Conservation (phyloP, 495 filamentous ascomycete species). For the Trypethelium eluteriae region DNA sequence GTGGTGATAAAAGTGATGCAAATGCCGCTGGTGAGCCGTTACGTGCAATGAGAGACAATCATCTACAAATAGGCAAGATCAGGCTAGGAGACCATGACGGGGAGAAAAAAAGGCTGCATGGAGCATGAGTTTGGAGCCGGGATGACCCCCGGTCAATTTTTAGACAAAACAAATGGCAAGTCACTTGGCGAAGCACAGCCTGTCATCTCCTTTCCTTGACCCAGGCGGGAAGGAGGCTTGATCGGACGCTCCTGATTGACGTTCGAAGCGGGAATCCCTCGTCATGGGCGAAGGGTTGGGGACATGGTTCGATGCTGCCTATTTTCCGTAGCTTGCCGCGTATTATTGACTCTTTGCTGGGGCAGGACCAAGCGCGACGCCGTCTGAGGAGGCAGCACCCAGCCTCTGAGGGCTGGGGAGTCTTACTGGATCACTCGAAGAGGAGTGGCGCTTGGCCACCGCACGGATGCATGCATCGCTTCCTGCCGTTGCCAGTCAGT, state of each 20-base stretch:
- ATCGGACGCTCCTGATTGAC: slow-evolving; percentile 3
- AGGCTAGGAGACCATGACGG: slow-evolving; percentile 5
- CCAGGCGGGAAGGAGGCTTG: slow-evolving; percentile 6
- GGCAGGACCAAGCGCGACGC: slow-evolving; percentile 7
- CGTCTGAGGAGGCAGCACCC: slow-evolving; percentile 3
- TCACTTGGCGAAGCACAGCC: slow-evolving; percentile 4
- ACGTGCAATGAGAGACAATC: slow-evolving; percentile 2
- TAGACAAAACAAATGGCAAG: slow-evolving; percentile 4
- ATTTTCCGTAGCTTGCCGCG: slow-evolving; percentile 9
- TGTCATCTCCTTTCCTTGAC: slow-evolving; percentile 9
- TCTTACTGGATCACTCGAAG: slow-evolving; percentile 7
- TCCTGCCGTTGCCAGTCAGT: slow-evolving; percentile 7
- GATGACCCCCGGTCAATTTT: slow-evolving; percentile 1
- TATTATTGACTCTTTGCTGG: slow-evolving; percentile 7
- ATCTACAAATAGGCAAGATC: slow-evolving; percentile 13
- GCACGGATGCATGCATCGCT: slow-evolving; percentile 10
- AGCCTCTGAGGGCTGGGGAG: slow-evolving; percentile 8
- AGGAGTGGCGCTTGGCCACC: slow-evolving; percentile 8
- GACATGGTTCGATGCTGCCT: slow-evolving; percentile 7
- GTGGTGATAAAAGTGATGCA: slow-evolving; percentile 12
- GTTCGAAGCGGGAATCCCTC: slow-evolving; percentile 5
- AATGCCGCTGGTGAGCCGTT: slow-evolving; percentile 3
- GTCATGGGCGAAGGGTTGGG: slow-evolving; percentile 7
- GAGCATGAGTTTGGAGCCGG: slow-evolving; percentile 10
- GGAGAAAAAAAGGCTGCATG: not conserved